Base-by-base conservation (phyloP, 352 stramenopile species). In the Hyaloperonospora arabidopsidis region DNA sequence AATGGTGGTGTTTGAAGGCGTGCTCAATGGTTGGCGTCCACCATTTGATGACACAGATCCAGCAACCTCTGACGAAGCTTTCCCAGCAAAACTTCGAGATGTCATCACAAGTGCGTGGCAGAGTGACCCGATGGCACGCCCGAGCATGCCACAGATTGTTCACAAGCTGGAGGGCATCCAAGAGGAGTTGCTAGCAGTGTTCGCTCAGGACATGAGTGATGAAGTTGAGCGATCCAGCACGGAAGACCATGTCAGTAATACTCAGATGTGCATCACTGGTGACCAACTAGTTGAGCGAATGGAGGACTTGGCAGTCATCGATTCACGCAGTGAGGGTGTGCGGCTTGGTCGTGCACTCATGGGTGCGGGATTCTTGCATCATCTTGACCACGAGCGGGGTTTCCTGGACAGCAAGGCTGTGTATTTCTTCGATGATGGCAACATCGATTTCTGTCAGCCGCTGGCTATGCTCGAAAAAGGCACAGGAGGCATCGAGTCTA, bases 71-170 rank as follows among this genome's bases (percentile, higher is more conserved):
- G 45, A 49, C 23, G 48, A 65, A 17, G 14, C 22, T 3, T 28
- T 89, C 7, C 60, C 75, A n/a, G 22, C 49, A 0, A 61, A 67
- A 12, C 44, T 93, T n/a, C 68, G 67, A n/a, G 61, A 87, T 15
- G 48, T 93, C 13, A 75, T 93, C 23, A 54, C 63, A n/a, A 56
- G 25, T 1, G 51, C 72, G 7, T 92, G 84, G 81, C 65, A 87
- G 5, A 49, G 58, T 0, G 67, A 89, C 23, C 67, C 81, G 13
- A 71, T 43, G 5, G 29, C 54, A 11, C 77, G 84, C 1, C 81
- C 81, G 5, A 72, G 67, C 0, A 76, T 71, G 38, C 50, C 65
- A 15, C 46, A 65, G 22, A 68, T 93, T 38, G 74, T 90, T 11
- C 25, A 21, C 2, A 28, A 32, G 0, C 67, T 93, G 0, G 79